Evolutionary conservation across 176 grass and related monocot species (phyloP).

Genomic region (Echinochloa phyllopogon): DNA sequence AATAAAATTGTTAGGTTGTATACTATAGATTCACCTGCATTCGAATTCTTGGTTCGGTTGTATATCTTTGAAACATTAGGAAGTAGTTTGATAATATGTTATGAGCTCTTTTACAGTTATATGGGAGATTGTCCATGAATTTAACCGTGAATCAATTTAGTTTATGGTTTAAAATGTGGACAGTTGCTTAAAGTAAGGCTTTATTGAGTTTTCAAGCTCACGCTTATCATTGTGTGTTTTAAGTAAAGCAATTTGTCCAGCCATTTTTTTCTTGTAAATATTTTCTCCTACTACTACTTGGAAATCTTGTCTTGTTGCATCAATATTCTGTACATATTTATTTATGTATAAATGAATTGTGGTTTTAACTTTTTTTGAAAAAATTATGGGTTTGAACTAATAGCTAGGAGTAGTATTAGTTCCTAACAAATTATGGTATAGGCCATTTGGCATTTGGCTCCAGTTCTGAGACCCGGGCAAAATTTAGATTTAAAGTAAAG

Average conservation of each 20-base stretch:
- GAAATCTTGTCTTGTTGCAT: background rate
- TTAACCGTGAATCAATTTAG: background rate
- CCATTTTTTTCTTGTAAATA: background rate
- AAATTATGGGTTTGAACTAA: too few relatives aligned
- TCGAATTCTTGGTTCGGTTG: background rate
- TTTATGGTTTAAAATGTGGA: conserved; percentile 6
- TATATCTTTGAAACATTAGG: background rate
- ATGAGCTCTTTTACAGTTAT: too few relatives aligned
- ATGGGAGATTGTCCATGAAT: background rate
- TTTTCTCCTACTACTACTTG: background rate
- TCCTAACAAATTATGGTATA: too few relatives aligned
- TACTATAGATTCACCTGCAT: background rate
- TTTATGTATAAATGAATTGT: background rate
- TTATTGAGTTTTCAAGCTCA: background rate
- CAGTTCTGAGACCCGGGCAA: too few relatives aligned
- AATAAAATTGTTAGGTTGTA: too few relatives aligned
- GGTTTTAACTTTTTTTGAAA: too few relatives aligned
- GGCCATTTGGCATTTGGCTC: too few relatives aligned
- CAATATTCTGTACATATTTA: background rate
- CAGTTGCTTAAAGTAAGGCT: background rate
- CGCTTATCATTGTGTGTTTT: background rate
- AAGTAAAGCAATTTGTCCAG: background rate
- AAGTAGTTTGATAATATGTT: background rate
- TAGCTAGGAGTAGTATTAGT: background rate
- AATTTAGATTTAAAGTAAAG: too few relatives aligned